These are phyloP conservation scores for Pichia manshurica DNA, from an alignment of 805 yeast genomes.

Conservation along the genomic window DNA sequence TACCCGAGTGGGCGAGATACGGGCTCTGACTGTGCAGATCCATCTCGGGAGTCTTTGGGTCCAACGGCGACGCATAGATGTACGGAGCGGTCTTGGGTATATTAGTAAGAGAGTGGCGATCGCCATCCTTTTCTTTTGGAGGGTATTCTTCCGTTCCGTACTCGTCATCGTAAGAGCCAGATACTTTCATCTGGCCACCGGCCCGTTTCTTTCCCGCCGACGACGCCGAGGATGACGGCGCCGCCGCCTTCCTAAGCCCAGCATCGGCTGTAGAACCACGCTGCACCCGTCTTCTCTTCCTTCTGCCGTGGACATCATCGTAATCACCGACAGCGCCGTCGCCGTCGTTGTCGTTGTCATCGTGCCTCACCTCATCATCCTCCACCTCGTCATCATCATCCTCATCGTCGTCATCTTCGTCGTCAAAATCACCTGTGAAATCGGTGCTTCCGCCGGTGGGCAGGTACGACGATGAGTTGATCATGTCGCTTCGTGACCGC, in stretches of 20 bases:
- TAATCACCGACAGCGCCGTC: constrained; percentile 15
- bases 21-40: not conserved
- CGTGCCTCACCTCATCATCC: constrained; percentile 1
- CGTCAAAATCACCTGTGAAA: not conserved
- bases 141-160: too few relatives aligned
- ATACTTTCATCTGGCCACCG: too few relatives aligned
- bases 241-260: constrained; percentile 8
- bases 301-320: too few relatives aligned
- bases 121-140: too few relatives aligned
- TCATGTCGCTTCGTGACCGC: constrained; percentile 4
- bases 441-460: not conserved
- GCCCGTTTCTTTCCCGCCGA: too few relatives aligned
- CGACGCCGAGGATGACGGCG: not conserved
- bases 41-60: constrained; percentile 5
- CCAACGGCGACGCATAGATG: not conserved
- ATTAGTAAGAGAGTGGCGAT: too few relatives aligned
- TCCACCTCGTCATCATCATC: constrained; percentile 6
- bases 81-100: not conserved
- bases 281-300: too few relatives aligned
- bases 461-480: not conserved
- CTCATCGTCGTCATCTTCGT: not conserved
- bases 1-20: not conserved
- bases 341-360: constrained; percentile 11
- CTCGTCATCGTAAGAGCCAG: too few relatives aligned
- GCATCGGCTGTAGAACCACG: too few relatives aligned